Base-by-base conservation (phyloP, 495 filamentous ascomycete genomes). In the Annulohypoxylon nitens region DNA sequence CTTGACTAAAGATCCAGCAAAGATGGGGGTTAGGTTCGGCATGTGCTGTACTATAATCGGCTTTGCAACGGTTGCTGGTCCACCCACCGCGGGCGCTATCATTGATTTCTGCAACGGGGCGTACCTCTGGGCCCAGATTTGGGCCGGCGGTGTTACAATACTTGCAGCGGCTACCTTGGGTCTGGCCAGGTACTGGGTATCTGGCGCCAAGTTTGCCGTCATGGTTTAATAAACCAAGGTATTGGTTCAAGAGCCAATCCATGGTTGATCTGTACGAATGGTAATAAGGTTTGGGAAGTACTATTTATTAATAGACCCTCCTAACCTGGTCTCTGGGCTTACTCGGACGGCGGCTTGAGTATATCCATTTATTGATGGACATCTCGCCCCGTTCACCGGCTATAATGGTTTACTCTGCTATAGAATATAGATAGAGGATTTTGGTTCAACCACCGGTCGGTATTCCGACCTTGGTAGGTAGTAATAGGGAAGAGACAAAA, bases 1-100 rank as follows among this genome's bases (percentile, higher is more conserved):
- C 51, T 33, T 85, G 59, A 83, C 79, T 11, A 76, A 69, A 43
- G 78, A 85, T 59, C 81, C 78, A 1, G 58, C 75, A 18, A 82
- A 81, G 75, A 82, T 84, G 81, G 83, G 83, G 2, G 82, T 77
- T 0, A 48, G 82, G 16, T 84, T 82, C 55, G 83, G 83, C 36
- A 84, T 85, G 82, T 79, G 82, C 14, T 83, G 79, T 33, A 84
- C 81, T 3, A 75, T 82, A 36, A 63, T 75, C 3, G 80, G 76
- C 5, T 82, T 83, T 57, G 81, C 82, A 3, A 80, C 81, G 16
- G 74, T 84, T 16, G 83, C 82, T 1, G 83, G 83, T 0, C 82
- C 83, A 20, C 82, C 82, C 1, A 82, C 78, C 0, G 82, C 83
- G 0, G 82, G 83, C 3, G 82, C 82, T 5, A 84, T 84, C 39